Conservation (phyloP, 768 basidiomycete genomes). For the Cytidiella melzeri region DNA sequence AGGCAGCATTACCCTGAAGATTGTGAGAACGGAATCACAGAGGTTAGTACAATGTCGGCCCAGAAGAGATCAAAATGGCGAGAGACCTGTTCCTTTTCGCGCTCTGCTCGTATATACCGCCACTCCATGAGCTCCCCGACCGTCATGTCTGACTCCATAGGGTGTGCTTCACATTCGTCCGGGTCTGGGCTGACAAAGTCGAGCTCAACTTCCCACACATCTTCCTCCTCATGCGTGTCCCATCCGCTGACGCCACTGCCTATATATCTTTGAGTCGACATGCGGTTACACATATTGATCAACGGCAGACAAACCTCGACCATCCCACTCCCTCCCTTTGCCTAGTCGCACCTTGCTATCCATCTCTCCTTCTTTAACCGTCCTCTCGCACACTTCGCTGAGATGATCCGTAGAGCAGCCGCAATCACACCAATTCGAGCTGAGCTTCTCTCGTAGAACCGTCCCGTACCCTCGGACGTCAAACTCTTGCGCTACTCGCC, state of each 20-base stretch:
- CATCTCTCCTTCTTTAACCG: constrained; percentile 65
- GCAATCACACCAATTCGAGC: constrained; percentile 75
- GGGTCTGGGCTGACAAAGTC: constrained; percentile 56
- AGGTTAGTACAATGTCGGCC: neutral
- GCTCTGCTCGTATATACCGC: constrained; percentile 63
- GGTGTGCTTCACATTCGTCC: constrained; percentile 39
- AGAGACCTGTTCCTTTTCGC: constrained; percentile 62
- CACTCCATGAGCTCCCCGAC: constrained; percentile 73
- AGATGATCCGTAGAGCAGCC: constrained; percentile 76
- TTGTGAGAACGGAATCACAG: neutral
- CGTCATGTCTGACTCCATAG: constrained; percentile 48
- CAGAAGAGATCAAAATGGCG: neutral
- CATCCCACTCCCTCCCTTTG: constrained; percentile 75
- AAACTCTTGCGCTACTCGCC: constrained; percentile 66
- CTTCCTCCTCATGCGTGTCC: constrained; percentile 72
- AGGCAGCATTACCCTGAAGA: constrained; percentile 59
- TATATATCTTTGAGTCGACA: constrained; percentile 10
- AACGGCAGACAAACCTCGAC: constrained; percentile 37
- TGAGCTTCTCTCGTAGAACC: constrained; percentile 65
- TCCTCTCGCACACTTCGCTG: constrained; percentile 70
- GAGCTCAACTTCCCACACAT: constrained; percentile 67
- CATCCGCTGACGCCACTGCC: constrained; percentile 63
- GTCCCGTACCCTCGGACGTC: constrained; percentile 67
- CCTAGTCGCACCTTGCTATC: constrained; percentile 52
- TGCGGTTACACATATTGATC: neutral